These are phyloP conservation scores for Salvia rosmarinus DNA, from an alignment of 257 asterid genomes.

Conservation along the genomic window DNA sequence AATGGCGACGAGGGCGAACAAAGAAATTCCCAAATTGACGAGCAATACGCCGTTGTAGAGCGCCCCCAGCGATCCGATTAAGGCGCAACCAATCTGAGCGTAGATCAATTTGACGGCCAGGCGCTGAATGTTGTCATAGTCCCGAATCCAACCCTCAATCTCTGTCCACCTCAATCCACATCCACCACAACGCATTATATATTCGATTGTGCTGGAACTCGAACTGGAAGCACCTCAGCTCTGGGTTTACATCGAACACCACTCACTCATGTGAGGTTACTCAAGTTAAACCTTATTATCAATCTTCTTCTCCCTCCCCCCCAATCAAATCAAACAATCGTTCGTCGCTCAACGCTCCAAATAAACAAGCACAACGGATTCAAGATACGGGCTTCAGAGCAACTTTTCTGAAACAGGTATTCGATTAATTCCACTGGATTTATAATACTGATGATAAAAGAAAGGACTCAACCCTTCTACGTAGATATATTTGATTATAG, in stretches of 20 bases:
- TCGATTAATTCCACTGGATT: not conserved
- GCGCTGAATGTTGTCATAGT: constrained; percentile 82
- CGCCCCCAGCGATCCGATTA: constrained; percentile 93
- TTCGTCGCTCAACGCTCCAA: too few relatives aligned
- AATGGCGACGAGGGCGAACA: constrained; percentile 90
- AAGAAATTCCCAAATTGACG: constrained; percentile 65
- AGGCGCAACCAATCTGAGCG: constrained; percentile 81
- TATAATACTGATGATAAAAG: not conserved
- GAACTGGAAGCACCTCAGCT: not conserved
- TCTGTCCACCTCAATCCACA: constrained; percentile 61
- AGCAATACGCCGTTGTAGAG: constrained; percentile 76
- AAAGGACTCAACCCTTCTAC: too few relatives aligned
- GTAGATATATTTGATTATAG: too few relatives aligned
- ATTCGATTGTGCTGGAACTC: constrained; percentile 7
- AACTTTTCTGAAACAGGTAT: too few relatives aligned
- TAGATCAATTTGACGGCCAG: constrained; percentile 79
- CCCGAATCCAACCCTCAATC: constrained; percentile 75
- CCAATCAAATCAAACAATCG: not conserved
- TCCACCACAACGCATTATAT: constrained; percentile 71
- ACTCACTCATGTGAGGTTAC: constrained; percentile 15
- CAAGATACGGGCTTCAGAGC: too few relatives aligned
- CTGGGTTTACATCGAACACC: constrained; percentile 31
- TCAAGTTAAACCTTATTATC: not conserved
- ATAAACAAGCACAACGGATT: too few relatives aligned
- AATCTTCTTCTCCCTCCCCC: too few relatives aligned